phyloP scores from a whole-genome alignment of 768 basidiomycete species.

The Boletus vinaceobasis region DNA sequence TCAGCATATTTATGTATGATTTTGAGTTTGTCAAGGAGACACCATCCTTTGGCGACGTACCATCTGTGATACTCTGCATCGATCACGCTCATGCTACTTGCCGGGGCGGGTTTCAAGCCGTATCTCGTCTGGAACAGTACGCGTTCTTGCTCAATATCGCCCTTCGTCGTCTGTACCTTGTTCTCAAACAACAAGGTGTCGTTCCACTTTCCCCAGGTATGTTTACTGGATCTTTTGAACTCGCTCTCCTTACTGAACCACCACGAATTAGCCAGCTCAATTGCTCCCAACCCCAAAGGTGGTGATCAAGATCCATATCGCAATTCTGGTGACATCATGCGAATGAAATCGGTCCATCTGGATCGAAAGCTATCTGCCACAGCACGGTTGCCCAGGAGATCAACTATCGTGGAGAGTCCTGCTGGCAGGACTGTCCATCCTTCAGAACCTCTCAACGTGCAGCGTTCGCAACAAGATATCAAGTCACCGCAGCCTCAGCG shows the following conservation, averaged over 20 bases:
- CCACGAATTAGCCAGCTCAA: conserved; percentile 24
- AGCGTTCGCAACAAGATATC: conserved; percentile 43
- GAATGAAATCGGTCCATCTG: conserved; percentile 90
- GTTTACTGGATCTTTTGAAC: conserved; percentile 11
- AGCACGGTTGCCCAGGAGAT: conserved; percentile 86
- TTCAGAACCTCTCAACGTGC: conserved; percentile 50
- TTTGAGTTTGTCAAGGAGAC: conserved; percentile 65
- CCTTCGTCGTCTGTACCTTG: conserved; percentile 81
- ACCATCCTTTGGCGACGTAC: conserved; percentile 68
- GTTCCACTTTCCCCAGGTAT: conserved; percentile 79
- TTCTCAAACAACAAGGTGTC: conserved; percentile 84
- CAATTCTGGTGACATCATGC: conserved; percentile 86
- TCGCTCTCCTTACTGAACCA: conserved; percentile 8
- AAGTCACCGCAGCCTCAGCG: conserved; percentile 40
- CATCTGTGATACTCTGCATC: conserved; percentile 70
- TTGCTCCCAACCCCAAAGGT: conserved; percentile 33
- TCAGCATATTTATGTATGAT: conserved; percentile 75
- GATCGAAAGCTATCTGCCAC: conserved; percentile 95
- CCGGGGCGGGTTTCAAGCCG: conserved; percentile 79
- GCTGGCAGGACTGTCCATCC: conserved; percentile 82
- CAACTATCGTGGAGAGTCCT: conserved; percentile 94
- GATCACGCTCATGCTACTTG: conserved; percentile 71
- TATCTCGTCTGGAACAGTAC: conserved; percentile 94
- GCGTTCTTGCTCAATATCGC: conserved; percentile 97
- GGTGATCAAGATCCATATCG: conserved; percentile 74